Base-by-base conservation (phyloP, 495 filamentous ascomycete genomes). In the Penicillium crystallinum region DNA sequence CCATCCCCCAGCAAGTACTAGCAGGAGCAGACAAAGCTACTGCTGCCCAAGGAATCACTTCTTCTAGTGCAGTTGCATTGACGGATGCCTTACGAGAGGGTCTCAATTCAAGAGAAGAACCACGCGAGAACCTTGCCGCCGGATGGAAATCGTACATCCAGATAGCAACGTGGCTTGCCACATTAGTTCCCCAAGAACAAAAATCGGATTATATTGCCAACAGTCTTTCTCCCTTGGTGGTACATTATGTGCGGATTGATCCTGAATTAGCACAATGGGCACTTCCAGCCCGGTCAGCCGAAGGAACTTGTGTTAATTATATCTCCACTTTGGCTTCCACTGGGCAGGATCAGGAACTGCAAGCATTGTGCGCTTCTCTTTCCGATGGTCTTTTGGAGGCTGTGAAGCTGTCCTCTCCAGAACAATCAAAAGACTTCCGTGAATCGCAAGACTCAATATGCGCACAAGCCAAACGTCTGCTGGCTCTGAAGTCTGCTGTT, bases 91-190 rank as follows among this genome's bases (percentile, higher is more conserved):
- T 92, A 39, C 80, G 82, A 48, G 73, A 77, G 23, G 92, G 90
- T 1, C 74, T 97, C 12, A 73, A 71, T 5, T 83, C 74, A 46
- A 85, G 85, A 54, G 87, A 90, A 25, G 92, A 97, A 59, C 81
- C 83, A 0, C 77, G 80, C 7, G 65, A 76, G 23, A 89, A 90
- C 66, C 70, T 82, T 7, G 63, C 70, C 40, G 66, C 78, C 40
- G 91, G 86, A 17, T 95, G 88, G 86, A 77, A 73, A 17, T 74
- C 79, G 2, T 98, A 96, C 66, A 75, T 90, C 34, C 73, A 78
- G 14, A 72, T 79, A 18, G 69, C 77, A 3, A 68, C 73, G 7
- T 66, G 78, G 51, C 64, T 91, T 30, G 58, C 74, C 19, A 62
- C 58, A 9, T 56, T 61, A n/a, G 44, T 85, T 6, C 15, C 71